Evolutionary conservation across 2,329 filamentous ascomycete species (phyloP).

Genomic region (Ophiostoma australiae): DNA sequence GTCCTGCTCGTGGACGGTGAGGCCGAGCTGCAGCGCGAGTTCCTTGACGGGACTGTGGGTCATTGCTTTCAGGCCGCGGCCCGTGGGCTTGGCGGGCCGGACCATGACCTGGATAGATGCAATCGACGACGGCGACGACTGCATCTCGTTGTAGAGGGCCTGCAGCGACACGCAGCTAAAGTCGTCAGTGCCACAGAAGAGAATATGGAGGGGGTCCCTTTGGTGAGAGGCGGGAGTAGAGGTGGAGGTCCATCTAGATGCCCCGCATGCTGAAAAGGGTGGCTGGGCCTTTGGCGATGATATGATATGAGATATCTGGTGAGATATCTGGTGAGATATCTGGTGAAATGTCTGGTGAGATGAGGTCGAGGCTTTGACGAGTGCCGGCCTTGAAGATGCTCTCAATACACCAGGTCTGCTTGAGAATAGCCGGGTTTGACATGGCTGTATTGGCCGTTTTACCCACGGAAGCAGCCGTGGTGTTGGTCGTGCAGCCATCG

Average conservation of each 20-base stretch:
- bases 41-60: conserved; percentile 54
- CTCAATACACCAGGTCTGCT: neutral
- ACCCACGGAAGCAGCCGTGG: neutral
- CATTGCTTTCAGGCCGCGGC: conserved; percentile 66
- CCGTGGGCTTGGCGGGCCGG: conserved; percentile 69
- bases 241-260: neutral
- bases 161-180: conserved; percentile 77
- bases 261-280: neutral
- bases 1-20: conserved; percentile 69
- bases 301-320: neutral
- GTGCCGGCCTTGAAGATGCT: neutral
- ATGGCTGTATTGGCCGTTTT: neutral
- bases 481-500: neutral
- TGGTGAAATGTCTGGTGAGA: neutral
- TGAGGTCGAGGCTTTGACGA: too few relatives aligned
- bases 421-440: neutral
- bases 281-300: neutral
- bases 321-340: neutral
- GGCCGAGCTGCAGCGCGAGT: conserved; percentile 55
- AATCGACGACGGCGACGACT: conserved; percentile 47
- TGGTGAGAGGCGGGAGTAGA: neutral
- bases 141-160: conserved; percentile 58
- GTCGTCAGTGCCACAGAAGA: conserved; percentile 91
- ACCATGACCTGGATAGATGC: conserved; percentile 81
- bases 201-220: conserved; percentile 65